phyloP scores from a whole-genome alignment of 441 rosid genomes.

The Euphorbia corollata region DNA sequence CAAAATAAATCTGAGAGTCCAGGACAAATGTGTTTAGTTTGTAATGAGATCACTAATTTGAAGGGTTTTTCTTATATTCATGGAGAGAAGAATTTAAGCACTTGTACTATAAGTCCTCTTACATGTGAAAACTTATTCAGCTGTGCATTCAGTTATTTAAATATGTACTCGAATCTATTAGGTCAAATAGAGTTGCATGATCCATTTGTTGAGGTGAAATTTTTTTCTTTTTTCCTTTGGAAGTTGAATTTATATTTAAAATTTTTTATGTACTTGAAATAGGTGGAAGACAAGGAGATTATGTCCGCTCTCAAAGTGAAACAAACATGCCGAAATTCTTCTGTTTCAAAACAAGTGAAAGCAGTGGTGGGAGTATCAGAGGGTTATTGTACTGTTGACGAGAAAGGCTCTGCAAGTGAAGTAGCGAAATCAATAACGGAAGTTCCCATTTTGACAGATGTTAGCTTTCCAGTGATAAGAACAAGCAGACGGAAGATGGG shows the following conservation, averaged over 20 bases:
- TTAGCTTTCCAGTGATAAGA: slow-evolving; percentile 35
- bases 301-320: slow-evolving; percentile 37
- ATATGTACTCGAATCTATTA: background rate
- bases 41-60: background rate
- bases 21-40: background rate
- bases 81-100: background rate
- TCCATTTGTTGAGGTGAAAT: background rate
- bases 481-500: slow-evolving; percentile 60
- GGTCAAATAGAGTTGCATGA: background rate
- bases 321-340: slow-evolving; percentile 36
- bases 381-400: slow-evolving; percentile 33
- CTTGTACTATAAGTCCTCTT: background rate
- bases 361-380: slow-evolving; percentile 28
- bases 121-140: slow-evolving; percentile 1
- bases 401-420: slow-evolving; percentile 32
- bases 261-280: slow-evolving; percentile 19
- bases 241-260: slow-evolving; percentile 2
- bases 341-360: slow-evolving; percentile 44
- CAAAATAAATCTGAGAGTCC: background rate
- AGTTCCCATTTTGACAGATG: slow-evolving; percentile 38
- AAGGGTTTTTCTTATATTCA: background rate
- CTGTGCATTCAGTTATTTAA: background rate
- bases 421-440: slow-evolving; percentile 31
- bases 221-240: slow-evolving; percentile 11
- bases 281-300: slow-evolving; percentile 49